These are phyloP conservation scores for Xanthoconium separans DNA, from an alignment of 1,284 basidiomycete genomes.

Conservation along the genomic window DNA sequence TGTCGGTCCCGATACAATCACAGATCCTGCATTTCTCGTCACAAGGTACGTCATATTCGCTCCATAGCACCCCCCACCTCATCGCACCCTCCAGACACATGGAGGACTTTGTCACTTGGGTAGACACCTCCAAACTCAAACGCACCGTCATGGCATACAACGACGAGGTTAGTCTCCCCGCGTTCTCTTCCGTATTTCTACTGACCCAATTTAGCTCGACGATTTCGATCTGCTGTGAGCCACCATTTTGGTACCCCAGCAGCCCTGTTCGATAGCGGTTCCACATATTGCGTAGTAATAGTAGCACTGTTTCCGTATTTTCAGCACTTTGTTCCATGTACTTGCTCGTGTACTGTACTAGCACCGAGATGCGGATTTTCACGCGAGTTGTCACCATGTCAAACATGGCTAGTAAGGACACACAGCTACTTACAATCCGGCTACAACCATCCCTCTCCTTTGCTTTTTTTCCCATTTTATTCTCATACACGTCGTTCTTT, in stretches of 20 bases:
- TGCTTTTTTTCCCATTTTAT: slow-evolving; percentile 1
- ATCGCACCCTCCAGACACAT: slow-evolving; percentile 62
- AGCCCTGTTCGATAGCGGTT: neutral
- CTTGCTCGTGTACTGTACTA: slow-evolving; percentile 1
- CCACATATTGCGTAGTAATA: neutral
- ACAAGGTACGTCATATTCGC: slow-evolving; percentile 57
- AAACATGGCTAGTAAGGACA: slow-evolving; percentile 6
- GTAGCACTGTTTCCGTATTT: neutral
- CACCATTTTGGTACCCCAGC: neutral
- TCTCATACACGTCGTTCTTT: slow-evolving; percentile 11
- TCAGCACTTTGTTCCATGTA: neutral
- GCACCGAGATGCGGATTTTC: slow-evolving; percentile 17
- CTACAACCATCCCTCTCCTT: slow-evolving; percentile 9
- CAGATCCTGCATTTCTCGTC: slow-evolving; percentile 96
- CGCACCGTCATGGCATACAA: slow-evolving; percentile 96
- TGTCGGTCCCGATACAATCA: slow-evolving; percentile 94
- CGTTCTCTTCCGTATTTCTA: neutral
- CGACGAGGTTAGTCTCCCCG: slow-evolving; percentile 71
- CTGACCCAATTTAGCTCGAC: slow-evolving; percentile 63
- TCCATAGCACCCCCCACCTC: slow-evolving; percentile 8
- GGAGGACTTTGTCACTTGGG: slow-evolving; percentile 99
- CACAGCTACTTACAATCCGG: slow-evolving; percentile 2
- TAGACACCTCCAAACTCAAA: slow-evolving; percentile 97
- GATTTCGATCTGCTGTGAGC: slow-evolving; percentile 82
- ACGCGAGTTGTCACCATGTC: slow-evolving; percentile 21